Percentiles rank a stretch among this genome's conserved stretches.
Evolutionary conservation across 2,329 filamentous ascomycete species (phyloP).

Genomic region (Penicillium frequentans): DNA sequence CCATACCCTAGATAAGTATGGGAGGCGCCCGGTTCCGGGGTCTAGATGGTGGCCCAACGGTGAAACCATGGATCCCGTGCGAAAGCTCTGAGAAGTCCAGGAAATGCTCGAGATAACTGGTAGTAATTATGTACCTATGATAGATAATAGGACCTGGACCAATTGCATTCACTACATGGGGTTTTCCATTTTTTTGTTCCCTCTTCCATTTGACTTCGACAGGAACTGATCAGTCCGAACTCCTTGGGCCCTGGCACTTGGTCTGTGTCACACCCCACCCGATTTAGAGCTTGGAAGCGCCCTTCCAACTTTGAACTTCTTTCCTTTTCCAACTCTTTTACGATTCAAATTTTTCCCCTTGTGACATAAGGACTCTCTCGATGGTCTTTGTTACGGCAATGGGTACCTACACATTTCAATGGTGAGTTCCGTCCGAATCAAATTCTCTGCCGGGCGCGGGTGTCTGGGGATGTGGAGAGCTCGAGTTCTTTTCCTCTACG

Average conservation of each 20-base stretch:
- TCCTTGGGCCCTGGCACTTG: conserved; percentile 4
- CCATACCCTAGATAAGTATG: not conserved
- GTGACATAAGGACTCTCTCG: not conserved
- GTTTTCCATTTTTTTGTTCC: not conserved
- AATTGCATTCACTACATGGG: not conserved
- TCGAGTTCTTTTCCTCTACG: conserved; percentile 1
- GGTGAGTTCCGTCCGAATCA: conserved; percentile 27
- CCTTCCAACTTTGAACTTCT: conserved; percentile 3
- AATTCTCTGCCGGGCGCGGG: not conserved
- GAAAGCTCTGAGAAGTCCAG: not conserved
- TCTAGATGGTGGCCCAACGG: not conserved
- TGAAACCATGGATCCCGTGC: not conserved
- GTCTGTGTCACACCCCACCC: conserved; percentile 26
- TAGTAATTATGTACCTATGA: no score
- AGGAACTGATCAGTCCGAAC: conserved; percentile 2
- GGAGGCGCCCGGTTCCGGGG: not conserved
- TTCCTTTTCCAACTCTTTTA: conserved; percentile 2
- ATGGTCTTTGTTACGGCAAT: conserved; percentile 16
- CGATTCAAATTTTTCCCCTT: not conserved
- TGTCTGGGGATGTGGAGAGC: not conserved
- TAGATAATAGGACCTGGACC: not conserved
- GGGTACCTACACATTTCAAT: conserved; percentile 40
- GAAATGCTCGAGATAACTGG: not conserved
- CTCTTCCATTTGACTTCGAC: not conserved
- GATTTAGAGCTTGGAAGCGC: conserved; percentile 14